phyloP scores from a whole-genome alignment of 768 basidiomycete genomes.

The Pulveroboletus frians region DNA sequence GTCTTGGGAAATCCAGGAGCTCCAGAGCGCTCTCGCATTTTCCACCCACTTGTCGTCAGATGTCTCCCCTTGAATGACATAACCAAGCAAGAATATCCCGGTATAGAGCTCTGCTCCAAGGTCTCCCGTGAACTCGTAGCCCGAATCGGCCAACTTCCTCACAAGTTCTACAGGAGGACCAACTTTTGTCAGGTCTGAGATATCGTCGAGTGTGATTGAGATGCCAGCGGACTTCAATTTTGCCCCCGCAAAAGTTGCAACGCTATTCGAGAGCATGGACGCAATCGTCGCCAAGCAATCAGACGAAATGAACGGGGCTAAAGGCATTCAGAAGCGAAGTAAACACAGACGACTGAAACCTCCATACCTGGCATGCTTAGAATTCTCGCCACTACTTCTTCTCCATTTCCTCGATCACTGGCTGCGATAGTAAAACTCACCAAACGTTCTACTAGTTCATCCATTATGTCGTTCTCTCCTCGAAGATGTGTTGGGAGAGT shows the following conservation, averaged over 20 bases:
- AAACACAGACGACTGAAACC: neutral
- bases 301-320: slow-evolving; percentile 22
- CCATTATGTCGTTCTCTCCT: slow-evolving; percentile 42
- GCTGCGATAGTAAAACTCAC: slow-evolving; percentile 5
- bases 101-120: slow-evolving; percentile 18
- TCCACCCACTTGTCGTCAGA: slow-evolving; percentile 9
- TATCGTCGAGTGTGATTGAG: neutral
- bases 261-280: slow-evolving; percentile 12
- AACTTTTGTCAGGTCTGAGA: neutral
- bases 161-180: slow-evolving; percentile 7
- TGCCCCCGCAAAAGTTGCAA: slow-evolving; percentile 13
- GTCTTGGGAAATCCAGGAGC: slow-evolving; percentile 16
- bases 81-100: slow-evolving; percentile 19
- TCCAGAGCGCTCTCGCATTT: slow-evolving; percentile 31
- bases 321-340: neutral
- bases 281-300: slow-evolving; percentile 14
- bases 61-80: slow-evolving; percentile 15
- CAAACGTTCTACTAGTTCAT: slow-evolving; percentile 33
- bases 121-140: slow-evolving; percentile 18
- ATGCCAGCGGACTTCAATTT: slow-evolving; percentile 11
- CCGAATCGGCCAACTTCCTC: slow-evolving; percentile 14
- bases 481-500: slow-evolving; percentile 42
- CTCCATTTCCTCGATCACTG: neutral
- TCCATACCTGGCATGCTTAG: slow-evolving; percentile 18
- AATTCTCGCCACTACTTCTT: slow-evolving; percentile 2